Base-by-base conservation (phyloP, 2,329 filamentous ascomycete genomes). In the Penicillium sp. region DNA sequence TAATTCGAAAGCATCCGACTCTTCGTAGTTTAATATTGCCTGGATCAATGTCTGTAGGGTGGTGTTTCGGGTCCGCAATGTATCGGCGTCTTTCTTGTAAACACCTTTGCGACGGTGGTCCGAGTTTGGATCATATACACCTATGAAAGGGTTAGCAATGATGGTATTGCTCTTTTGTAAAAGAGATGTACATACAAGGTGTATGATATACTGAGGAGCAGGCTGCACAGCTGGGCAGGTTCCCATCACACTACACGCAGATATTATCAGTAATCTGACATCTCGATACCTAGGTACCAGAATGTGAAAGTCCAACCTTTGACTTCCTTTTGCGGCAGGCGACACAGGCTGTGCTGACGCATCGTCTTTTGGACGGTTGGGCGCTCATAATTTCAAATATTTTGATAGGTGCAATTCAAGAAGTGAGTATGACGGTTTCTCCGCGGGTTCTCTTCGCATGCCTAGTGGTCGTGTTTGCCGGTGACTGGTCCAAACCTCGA, bases 51-150 rank as follows among this genome's bases (percentile, higher is more conserved):
- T 92, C 73, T 97, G 91, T 55, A 97, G 80, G 1, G 93, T 97
- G 37, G 91, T 90, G 69, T 88, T 91, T 62, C 87, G 87, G 23
- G 92, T 93, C 77, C 95, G 95, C 73, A 93, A 83, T 70, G 86
- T 91, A 74, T 96, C 93, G 25, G 89, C 86, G 74, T 96, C 94
- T 76, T 96, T 92, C 70, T 93, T 93, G 75, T 97, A 97, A 49
- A 97, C 94, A 59, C 94, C 94, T 74, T 97, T 97, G 50, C 94
- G 88, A 50, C 94, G 89, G 74, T 97, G 93, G 74, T 99, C 94
- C 58, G 93, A 96, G 71, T 93, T 95, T 4, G 93, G 93, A 71
- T 97, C 93, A 80, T 97, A 97, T 64, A 97, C 83, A 74, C 94
- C 97, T 77, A 90, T 86, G 25, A 60, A 60, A 25, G 53, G 29